Evolutionary conservation across 139 green algal genomes (phyloP), one percentile per base, ranked within the genome.

Genomic region (Coccomyxa sp.): DNA sequence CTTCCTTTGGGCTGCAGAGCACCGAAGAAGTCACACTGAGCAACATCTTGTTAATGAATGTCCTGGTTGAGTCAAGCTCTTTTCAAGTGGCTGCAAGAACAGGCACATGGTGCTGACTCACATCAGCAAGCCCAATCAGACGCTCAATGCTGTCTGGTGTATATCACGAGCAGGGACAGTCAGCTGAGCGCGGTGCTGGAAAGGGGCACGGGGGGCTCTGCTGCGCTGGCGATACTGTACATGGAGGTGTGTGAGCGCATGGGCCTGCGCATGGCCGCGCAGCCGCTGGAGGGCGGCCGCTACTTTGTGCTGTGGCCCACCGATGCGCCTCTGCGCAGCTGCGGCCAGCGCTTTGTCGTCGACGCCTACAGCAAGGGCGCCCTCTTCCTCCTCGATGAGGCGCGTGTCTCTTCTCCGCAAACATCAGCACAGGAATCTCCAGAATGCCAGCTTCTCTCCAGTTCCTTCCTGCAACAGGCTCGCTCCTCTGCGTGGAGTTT

Each of bases 201-300:
- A 83, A 74, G 32, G 14, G 91, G 91, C 13, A 74, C 82, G 28
- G 91, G 91, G 21, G 85, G 76, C 67, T 86, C 86, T 51, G 84
- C 88, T 58, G 86, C 89, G 1, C 89, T 94, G 58, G 89, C 88
- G 27, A 85, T 94, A 3, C 86, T 94, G 57, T 93, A 94, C 86
- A 77, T 90, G 23, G 91, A 92, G 88, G 89, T 94, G 60, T 91
- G 87, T 60, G 58, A 71, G 75, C 84, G 90, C 58, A 67, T 93
- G 32, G 90, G 88, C 25, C 80, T 93, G n/a, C 81, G 25, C 4
- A 82, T 93, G 80, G 83, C 80, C 0, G 85, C 87, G 11, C 67
- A n/a, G 68, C 79, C 38, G 31, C 74, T 84, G 79, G 84, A 87
- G 3, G 74, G 31, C 32, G 84, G 79, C 1, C 83, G 83, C 23